A percentile compares a stretch with the other conserved stretches of the same genome.
Evolutionary conservation across 2,329 filamentous ascomycete species (phyloP).

Genomic region (Phialophora chinensis): DNA sequence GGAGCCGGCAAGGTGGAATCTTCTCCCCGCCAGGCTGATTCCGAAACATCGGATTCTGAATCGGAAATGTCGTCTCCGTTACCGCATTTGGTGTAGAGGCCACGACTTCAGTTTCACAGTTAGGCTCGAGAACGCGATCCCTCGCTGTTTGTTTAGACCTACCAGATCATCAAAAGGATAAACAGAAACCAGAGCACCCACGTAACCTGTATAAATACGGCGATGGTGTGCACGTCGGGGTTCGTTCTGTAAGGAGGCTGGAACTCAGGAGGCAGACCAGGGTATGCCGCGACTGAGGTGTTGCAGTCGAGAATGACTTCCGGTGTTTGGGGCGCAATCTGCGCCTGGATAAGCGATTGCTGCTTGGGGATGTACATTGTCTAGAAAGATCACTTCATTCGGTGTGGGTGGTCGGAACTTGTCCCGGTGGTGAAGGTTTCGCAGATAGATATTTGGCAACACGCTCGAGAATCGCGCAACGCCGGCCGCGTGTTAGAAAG

Average conservation of each 20-base stretch:
- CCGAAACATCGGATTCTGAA: conserved; percentile 22
- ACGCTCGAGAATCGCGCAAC: not conserved
- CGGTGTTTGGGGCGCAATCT: not conserved
- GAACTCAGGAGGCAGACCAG: conserved; percentile 5
- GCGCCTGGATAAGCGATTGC: conserved; percentile 8
- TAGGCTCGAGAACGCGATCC: not conserved
- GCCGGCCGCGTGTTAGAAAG: not conserved
- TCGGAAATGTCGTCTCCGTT: conserved; percentile 22
- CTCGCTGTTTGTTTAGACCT: not conserved
- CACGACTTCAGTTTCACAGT: conserved; percentile 9
- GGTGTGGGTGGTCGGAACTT: not conserved
- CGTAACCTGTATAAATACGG: conserved; percentile 14
- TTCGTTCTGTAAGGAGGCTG: conserved; percentile 14
- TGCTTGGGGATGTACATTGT: conserved; percentile 28
- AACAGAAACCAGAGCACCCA: conserved; percentile 21
- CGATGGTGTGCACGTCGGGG: conserved; percentile 14
- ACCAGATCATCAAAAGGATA: conserved; percentile 19
- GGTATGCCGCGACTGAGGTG: conserved; percentile 8
- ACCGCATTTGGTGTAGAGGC: conserved; percentile 21
- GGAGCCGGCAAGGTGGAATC: conserved; percentile 16
- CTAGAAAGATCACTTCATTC: not conserved
- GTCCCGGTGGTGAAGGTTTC: too few relatives aligned
- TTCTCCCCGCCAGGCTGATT: conserved; percentile 30
- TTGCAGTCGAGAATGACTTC: not conserved
- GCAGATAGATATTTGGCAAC: not conserved